Percentiles rank a stretch among this genome's conserved stretches.
Evolutionary conservation across 352 stramenopile genomes (phyloP).

Genomic region (Blastocystis sp.): DNA sequence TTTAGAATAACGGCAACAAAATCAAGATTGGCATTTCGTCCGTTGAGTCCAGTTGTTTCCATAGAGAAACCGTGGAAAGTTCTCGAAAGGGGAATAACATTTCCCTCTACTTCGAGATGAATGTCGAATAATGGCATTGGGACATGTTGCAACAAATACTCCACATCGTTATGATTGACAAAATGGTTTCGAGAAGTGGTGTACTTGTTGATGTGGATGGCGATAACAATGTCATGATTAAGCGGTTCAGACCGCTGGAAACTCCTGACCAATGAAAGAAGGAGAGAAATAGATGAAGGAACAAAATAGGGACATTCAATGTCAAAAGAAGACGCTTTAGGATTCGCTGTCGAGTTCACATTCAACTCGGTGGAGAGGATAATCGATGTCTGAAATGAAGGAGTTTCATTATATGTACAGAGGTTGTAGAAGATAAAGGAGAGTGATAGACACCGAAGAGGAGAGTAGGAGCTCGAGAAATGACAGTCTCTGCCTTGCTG

Average conservation of each 20-base stretch:
- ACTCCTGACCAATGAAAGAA: not conserved
- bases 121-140: constrained; percentile 3
- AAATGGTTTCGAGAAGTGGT: not conserved
- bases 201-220: constrained; percentile 48
- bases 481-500: not conserved
- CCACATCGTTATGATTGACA: not conserved
- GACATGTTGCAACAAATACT: not conserved
- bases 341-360: constrained; percentile 10
- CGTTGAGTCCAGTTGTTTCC: not conserved
- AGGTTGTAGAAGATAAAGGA: not conserved
- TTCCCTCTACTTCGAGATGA: not conserved
- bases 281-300: not conserved
- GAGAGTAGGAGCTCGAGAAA: not conserved
- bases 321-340: not conserved
- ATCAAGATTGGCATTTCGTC: not conserved
- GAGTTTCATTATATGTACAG: not conserved
- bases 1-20: constrained; percentile 12
- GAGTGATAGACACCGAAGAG: constrained; percentile 18
- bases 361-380: constrained; percentile 41
- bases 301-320: constrained; percentile 6
- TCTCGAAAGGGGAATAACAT: not conserved
- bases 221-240: not conserved
- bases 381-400: constrained; percentile 17
- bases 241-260: not conserved
- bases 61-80: not conserved